Percentiles rank a stretch among this genome's conserved stretches.
These are phyloP conservation scores for Lactarius sanguifluus DNA, from an alignment of 768 basidiomycete species.

Conservation along the genomic window DNA sequence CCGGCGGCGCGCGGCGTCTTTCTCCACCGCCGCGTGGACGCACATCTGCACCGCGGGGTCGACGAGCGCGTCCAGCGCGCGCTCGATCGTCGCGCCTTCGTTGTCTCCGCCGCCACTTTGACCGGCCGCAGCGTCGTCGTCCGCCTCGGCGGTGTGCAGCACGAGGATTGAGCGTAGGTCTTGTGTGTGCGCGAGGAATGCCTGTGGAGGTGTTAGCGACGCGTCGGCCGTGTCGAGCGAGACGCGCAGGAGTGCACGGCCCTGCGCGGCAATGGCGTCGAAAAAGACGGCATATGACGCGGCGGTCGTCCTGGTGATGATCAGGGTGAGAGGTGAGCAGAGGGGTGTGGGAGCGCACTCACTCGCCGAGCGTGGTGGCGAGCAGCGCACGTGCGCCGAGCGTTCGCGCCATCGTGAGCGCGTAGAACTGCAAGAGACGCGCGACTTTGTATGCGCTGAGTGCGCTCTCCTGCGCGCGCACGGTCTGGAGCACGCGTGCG, in stretches of 20 bases:
- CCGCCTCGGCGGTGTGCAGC: slow-evolving; percentile 47
- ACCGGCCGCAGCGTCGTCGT: slow-evolving; percentile 9
- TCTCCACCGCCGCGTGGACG: slow-evolving; percentile 62
- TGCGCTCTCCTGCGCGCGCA: slow-evolving; percentile 90
- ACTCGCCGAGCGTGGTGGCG: slow-evolving; percentile 75
- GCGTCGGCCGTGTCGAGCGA: slow-evolving; percentile 65
- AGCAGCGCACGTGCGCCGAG: slow-evolving; percentile 83
- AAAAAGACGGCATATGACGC: slow-evolving; percentile 83
- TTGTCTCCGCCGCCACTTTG: background rate
- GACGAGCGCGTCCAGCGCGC: slow-evolving; percentile 78
- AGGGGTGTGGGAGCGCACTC: slow-evolving; percentile 51
- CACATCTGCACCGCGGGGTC: slow-evolving; percentile 84
- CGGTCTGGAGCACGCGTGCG: slow-evolving; percentile 90
- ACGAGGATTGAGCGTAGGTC: slow-evolving; percentile 81
- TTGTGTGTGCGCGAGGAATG: slow-evolving; percentile 79
- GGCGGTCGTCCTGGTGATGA: slow-evolving; percentile 65
- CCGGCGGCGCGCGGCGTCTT: slow-evolving; percentile 61
- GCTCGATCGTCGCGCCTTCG: slow-evolving; percentile 50
- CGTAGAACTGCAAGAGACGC: slow-evolving; percentile 93
- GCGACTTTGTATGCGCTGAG: slow-evolving; percentile 91
- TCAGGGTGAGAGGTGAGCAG: background rate
- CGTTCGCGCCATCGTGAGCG: slow-evolving; percentile 88
- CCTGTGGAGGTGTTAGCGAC: slow-evolving; percentile 68
- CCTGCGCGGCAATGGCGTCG: slow-evolving; percentile 83
- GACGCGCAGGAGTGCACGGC: slow-evolving; percentile 58